Evolutionary conservation across 495 filamentous ascomycete species (phyloP), one percentile per base, ranked within the genome.

Genomic region (Daldinia caldariorum): DNA sequence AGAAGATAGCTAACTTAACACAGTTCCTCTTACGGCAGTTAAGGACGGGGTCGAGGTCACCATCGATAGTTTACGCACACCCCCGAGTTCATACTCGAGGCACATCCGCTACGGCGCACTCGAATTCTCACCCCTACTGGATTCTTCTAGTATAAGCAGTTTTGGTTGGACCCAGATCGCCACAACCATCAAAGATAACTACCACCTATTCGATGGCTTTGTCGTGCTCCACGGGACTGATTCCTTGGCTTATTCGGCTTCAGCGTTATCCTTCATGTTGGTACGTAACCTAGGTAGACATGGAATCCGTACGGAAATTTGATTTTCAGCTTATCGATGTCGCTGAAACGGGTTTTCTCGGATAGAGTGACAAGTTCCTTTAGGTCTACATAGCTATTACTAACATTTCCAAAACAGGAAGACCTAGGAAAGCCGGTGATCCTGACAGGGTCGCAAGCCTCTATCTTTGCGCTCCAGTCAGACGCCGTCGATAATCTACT

Each of bases 141-240:
- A 99, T 79, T 95, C 92, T 61, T 94, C 91, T 74, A 95, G 92
- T 51, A 97, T 99, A 74, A 92, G 94, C 69, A 76, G 71, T 39
- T 87, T 88, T 54, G 94, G 94, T 22, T 99, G 95, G 95, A 88
- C 89, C 0, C 86, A 93, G 76, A 97, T 99, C 67, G 94, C 94
- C 0, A 81, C 83, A 39, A 81, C 85, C 7, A 82, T 89, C 71
- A 75, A 85, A 68, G 81, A 87, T 49, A 99, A 99, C 79, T 99
- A 97, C 79, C 87, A 89, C 55, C 86, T 93, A 4, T 99, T 94
- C 75, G 95, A 98, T 79, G 94, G 90, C 20, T 99, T 99, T 76
- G 94, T 99, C 9, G 84, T 99, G 16, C 86, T 98, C n/a, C 95
- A 99, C 78, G 95, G 95, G 67, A 99, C 95, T 2, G 95, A 99